A percentile compares a stretch with the other conserved stretches of the same genome.
Conservation (phyloP, 2,329 filamentous ascomycete genomes). For the Calonectria pseudoturangicola region DNA sequence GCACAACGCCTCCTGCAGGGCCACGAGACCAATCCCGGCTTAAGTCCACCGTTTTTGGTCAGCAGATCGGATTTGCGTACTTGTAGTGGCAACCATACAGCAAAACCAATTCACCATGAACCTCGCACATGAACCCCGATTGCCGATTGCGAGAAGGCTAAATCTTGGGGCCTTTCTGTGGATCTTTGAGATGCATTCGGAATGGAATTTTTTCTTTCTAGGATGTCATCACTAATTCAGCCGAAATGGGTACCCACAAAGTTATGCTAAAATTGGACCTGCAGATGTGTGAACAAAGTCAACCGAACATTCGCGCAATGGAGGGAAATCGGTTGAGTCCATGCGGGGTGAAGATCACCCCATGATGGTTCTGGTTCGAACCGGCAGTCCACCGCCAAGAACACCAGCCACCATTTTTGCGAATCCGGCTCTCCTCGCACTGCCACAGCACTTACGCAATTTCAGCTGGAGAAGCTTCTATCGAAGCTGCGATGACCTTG, state of each 20-base stretch:
- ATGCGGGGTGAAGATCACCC: conserved; percentile 23
- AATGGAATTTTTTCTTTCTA: conserved; percentile 8
- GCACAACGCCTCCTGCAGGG: conserved; percentile 22
- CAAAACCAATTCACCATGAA: background rate
- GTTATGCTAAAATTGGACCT: conserved; percentile 19
- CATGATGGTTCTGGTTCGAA: conserved; percentile 14
- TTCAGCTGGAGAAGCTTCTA: conserved; percentile 16
- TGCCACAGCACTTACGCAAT: conserved; percentile 40
- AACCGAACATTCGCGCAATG: conserved; percentile 14
- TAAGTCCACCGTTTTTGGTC: background rate
- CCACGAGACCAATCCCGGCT: conserved; percentile 32
- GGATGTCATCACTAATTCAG: conserved; percentile 2
- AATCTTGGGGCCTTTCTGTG: background rate
- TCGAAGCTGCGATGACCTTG: conserved; percentile 1
- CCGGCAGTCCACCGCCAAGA: conserved; percentile 6
- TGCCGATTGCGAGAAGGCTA: background rate
- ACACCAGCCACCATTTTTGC: conserved; percentile 40
- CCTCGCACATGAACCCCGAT: background rate
- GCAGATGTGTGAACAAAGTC: background rate
- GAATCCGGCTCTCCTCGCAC: conserved; percentile 30
- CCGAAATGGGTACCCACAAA: conserved; percentile 8
- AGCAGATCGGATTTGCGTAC: background rate
- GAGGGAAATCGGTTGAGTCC: conserved; percentile 20
- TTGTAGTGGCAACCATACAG: background rate
- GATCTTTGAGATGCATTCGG: background rate